Evolutionary conservation across 2,329 filamentous ascomycete species (phyloP), one percentile per base, ranked within the genome.

Genomic region (Daldinia sp.): DNA sequence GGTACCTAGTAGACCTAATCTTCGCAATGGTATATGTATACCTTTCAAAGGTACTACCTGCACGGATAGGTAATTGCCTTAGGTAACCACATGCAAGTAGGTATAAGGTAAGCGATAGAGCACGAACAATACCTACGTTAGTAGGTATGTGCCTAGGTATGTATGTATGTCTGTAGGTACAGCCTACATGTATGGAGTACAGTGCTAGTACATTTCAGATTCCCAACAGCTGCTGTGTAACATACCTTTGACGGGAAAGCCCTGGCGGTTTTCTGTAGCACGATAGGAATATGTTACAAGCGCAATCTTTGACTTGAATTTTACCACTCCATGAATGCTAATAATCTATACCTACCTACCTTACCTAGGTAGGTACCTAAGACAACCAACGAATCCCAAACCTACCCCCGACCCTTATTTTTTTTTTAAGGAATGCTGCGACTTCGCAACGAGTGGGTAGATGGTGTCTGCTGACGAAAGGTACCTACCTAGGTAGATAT

Each of bases 151-250:
- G 26, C 44, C 9, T 23, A 23, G 20, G 10, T 9, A n/a, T n/a
- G n/a, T n/a, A n/a, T n/a, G n/a, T n/a, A 23, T 7, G n/a, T 10
- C 20, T 48, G 44, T 15, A 26, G 18, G n/a, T 46, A 46, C 20
- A 23, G 20, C 20, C 20, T 23, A 39, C 33, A 53, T 2, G 33
- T 35, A 37, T 15, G 5, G 13, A 20, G 42, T 56, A 55, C 56
- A 30, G 44, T 26, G 51, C 13, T 12, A 20, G 57, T 65, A 51
- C 50, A 54, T 15, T 50, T 46, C 33, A 12, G 42, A 35, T 42
- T 60, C 37, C 51, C 13, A 35, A 44, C 57, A 30, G 41, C 39
- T 46, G 37, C 30, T 61, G 63, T 65, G 53, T 53, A 56, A 65
- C 42, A 44, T 51, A 48, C 35, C 13, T 39, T 37, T 39, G 42